These are phyloP conservation scores for Phytophthora kernoviae DNA, from an alignment of 352 stramenopile species.

Conservation along the genomic window DNA sequence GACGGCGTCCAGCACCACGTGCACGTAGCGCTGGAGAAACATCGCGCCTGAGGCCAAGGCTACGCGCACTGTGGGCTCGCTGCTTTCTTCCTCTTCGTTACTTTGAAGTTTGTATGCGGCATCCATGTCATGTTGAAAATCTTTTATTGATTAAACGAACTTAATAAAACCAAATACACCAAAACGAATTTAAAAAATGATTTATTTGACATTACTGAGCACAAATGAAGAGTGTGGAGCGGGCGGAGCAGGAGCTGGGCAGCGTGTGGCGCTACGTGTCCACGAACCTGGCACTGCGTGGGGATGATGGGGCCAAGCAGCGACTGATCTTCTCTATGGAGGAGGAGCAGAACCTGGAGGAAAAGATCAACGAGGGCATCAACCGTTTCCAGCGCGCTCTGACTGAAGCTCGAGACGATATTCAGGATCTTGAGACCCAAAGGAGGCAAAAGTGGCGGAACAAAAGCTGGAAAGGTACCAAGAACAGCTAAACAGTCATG, in stretches of 20 bases:
- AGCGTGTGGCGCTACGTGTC: constrained; percentile 50
- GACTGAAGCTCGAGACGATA: constrained; percentile 43
- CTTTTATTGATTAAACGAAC: no score
- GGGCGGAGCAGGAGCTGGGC: constrained; percentile 50
- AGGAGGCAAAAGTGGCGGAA: constrained; percentile 20
- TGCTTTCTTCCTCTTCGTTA: neutral
- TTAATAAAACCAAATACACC: neutral
- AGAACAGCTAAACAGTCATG: constrained; percentile 40
- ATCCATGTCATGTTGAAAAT: neutral
- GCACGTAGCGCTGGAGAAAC: constrained; percentile 87
- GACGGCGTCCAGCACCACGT: constrained; percentile 82
- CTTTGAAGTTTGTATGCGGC: neutral
- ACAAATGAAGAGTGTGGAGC: constrained; percentile 46
- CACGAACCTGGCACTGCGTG: constrained; percentile 33
- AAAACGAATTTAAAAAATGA: neutral
- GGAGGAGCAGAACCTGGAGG: constrained; percentile 69
- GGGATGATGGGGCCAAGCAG: constrained; percentile 20
- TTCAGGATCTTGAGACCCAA: constrained; percentile 46
- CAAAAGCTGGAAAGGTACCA: constrained; percentile 39
- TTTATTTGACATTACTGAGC: constrained; percentile 3
- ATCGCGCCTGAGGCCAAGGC: constrained; percentile 25
- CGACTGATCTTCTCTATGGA: constrained; percentile 51
- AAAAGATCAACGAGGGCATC: constrained; percentile 57
- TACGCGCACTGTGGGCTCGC: neutral
- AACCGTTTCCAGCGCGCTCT: constrained; percentile 41